Conservation (phyloP, 2,329 filamentous ascomycete species). For the Penicillium sp. region DNA sequence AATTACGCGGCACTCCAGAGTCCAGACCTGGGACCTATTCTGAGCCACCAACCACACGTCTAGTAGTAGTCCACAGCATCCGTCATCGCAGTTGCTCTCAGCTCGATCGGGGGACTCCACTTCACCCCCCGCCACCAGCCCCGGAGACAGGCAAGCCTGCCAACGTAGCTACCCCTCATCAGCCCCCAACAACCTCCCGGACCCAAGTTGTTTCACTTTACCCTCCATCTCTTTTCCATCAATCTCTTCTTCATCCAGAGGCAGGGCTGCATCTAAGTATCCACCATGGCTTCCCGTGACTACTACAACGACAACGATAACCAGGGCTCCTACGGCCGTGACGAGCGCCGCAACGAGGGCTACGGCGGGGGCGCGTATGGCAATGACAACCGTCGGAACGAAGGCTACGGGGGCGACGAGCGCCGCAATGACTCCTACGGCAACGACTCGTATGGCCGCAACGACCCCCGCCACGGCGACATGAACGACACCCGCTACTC, state of each 20-base stretch:
- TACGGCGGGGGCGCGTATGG: no score
- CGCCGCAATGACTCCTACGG: constrained; percentile 11
- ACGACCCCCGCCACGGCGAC: constrained; percentile 15
- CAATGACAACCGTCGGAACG: background rate
- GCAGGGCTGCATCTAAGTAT: background rate
- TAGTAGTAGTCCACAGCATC: background rate
- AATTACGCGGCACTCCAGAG: no score
- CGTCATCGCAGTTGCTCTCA: background rate
- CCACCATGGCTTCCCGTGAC: background rate
- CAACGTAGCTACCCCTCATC: constrained; percentile 6
- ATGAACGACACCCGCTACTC: constrained; percentile 28
- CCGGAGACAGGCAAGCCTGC: constrained; percentile 1
- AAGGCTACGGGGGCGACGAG: background rate
- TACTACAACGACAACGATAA: constrained; percentile 1
- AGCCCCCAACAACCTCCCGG: background rate
- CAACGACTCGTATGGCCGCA: constrained; percentile 2
- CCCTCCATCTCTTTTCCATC: background rate
- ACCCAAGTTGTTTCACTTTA: constrained; percentile 3
- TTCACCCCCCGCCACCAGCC: background rate
- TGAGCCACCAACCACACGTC: no score
- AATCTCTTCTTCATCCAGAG: background rate
- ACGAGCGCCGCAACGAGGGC: background rate
- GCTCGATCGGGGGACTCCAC: background rate
- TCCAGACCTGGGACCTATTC: no score
- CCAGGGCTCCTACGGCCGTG: constrained; percentile 24